Evolutionary conservation across 306 rosid genomes (phyloP), one percentile per base, ranked within the genome.

Genomic region (Cicer bijugum): DNA sequence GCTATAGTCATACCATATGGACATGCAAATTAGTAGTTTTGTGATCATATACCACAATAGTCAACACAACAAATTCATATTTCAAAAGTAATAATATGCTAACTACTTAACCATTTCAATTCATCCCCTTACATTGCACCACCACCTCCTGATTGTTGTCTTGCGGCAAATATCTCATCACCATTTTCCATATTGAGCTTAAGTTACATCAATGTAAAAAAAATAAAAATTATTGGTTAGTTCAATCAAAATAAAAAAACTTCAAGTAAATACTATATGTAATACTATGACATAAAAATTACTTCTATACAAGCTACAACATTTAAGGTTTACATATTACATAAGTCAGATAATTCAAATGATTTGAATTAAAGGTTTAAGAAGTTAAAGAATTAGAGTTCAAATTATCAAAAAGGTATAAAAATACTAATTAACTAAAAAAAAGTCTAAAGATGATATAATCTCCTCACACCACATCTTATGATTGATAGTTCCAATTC

Each of bases 141-240:
- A 19, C 69, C 75, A 46, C 84, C 84, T 74, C 84, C 80, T 1
- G n/a, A 0, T 50, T 60, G 62, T 0, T 17, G 20, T 60, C 9
- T 11, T 23, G 6, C 11, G 0, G 78, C 84, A 8, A 38, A 2
- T 28, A 81, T 76, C 39, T 64, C 82, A 7, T 8, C 78, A 63
- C 12, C 65, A 71, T 76, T 4, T 50, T 65, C 28, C 78, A 81
- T 4, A 0, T 76, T 56, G 16, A 65, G 78, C 82, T 81, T 39
- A 14, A 70, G 69, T 37, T 60, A n/a, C n/a, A 58, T 43, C 1
- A 17, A 72, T 5, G 15, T 42, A 68, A 15, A 67, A 0, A 9
- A 33, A 12, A 67, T 43, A 60, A 60, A 9, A 16, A 40, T 33
- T 20, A 50, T 7, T 55, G 9, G 58, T 67, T n/a, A 45, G 1